Base-by-base conservation (phyloP, 345 rosid genomes). In the Sisymbrium irio region DNA sequence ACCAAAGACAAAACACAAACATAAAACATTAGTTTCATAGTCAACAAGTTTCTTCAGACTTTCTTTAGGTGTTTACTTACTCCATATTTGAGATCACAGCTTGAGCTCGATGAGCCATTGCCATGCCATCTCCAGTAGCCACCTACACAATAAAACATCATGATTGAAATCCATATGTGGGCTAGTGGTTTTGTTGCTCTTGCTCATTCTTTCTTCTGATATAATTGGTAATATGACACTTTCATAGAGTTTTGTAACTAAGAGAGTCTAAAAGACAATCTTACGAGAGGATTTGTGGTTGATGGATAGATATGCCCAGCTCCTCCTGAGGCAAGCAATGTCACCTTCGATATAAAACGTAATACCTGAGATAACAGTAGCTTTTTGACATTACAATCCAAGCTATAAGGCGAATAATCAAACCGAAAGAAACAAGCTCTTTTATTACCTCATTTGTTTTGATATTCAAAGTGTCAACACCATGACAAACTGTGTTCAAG, bases 61-160 rank as follows among this genome's bases (percentile, higher is more conserved):
- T 15, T 47, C n/a, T 30, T 39, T 40, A 0, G 7, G 45, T 51
- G 46, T 67, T 69, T 40, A 86, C 97, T 83, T 85, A 92, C 97
- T 95, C 97, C 97, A 95, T 95, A 67, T 95, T 95, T 45, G 97
- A 95, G 74, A 92, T 86, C 73, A 92, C 97, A 62, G 99, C 94
- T 84, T 90, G 87, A 67, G 97, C 97, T 75, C 99, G 80, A 77
- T 86, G 97, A 46, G 99, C 92, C 97, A 95, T 92, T 33, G 99
- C 96, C 77, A 87, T 88, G 57, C 99, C 99, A 86, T 92, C 99
- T 65, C 99, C 97, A 27, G 96, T 95, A 18, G 97, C 99, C 41
- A 95, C 97, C 99, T 95, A 76, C 22, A 82, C 47, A 51, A 77
- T 49, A 13, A 18, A 22, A 17, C 39, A 17, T 14, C 37, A 14